Conservation (phyloP, 148 eudicot genomes). For the Hydrangea macrophylla region DNA sequence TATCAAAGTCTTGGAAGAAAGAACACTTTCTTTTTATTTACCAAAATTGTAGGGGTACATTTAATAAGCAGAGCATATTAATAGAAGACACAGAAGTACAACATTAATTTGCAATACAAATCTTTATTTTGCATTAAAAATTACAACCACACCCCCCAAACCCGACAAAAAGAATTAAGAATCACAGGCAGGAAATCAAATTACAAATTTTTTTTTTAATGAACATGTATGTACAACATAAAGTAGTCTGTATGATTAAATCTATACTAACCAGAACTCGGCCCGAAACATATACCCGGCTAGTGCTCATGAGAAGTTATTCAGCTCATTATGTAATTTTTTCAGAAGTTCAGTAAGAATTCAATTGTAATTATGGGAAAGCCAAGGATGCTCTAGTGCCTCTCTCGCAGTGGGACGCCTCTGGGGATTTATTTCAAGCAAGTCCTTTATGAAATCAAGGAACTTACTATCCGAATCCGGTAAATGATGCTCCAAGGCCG, state of each 20-base stretch:
- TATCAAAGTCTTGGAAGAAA: too few relatives aligned
- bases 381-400: conserved; percentile 92
- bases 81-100: not conserved
- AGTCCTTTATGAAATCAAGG: conserved; percentile 55
- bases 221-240: conserved; percentile 8
- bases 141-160: not conserved
- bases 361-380: conserved; percentile 44
- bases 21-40: not conserved
- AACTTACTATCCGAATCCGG: conserved; percentile 61
- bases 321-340: not conserved
- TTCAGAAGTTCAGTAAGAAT: conserved; percentile 11
- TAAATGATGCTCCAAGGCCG: conserved; percentile 68
- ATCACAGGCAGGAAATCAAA: not conserved
- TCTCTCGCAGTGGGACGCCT: conserved; percentile 81
- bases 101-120: not conserved
- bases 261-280: conserved; percentile 13
- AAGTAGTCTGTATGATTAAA: not conserved
- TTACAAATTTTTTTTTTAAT: conserved; percentile 7
- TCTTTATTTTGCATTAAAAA: not conserved
- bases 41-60: not conserved
- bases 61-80: not conserved
- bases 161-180: conserved; percentile 5
- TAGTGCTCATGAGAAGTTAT: not conserved
- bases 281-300: not conserved
- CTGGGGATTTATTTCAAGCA: conserved; percentile 78